Evolutionary conservation across 495 filamentous ascomycete genomes (phyloP).

Genomic region (Neurospora sp.): DNA sequence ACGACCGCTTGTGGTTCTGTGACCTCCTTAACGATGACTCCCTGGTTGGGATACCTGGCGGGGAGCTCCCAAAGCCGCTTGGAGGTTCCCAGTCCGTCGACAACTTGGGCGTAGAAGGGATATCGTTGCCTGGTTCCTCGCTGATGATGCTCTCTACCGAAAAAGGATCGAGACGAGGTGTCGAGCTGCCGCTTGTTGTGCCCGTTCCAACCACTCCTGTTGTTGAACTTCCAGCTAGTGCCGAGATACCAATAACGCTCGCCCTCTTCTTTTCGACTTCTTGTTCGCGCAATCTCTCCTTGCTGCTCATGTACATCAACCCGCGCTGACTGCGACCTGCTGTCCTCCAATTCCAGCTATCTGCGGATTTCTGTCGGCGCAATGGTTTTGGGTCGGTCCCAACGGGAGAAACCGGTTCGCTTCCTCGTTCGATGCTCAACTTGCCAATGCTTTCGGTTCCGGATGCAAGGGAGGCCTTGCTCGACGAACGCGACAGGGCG

Average conservation of each 20-base stretch:
- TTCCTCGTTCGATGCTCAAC: slow-evolving; percentile 45
- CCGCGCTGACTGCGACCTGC: slow-evolving; percentile 36
- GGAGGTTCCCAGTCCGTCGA: background rate
- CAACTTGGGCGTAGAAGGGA: slow-evolving; percentile 11
- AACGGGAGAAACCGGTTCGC: slow-evolving; percentile 22
- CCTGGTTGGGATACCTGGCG: slow-evolving; percentile 50
- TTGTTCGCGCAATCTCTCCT: slow-evolving; percentile 43
- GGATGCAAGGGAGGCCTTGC: slow-evolving; percentile 39
- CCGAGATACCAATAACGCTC: slow-evolving; percentile 22
- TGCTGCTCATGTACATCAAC: slow-evolving; percentile 53
- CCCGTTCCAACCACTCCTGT: slow-evolving; percentile 4
- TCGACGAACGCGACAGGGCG: slow-evolving; percentile 39
- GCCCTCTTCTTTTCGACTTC: slow-evolving; percentile 39
- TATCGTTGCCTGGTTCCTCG: slow-evolving; percentile 35
- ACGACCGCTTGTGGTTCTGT: slow-evolving; percentile 29
- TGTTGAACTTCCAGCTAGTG: slow-evolving; percentile 21
- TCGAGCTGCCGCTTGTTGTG: slow-evolving; percentile 13
- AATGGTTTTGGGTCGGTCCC: slow-evolving; percentile 24
- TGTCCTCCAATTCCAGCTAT: slow-evolving; percentile 46
- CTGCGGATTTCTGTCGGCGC: slow-evolving; percentile 36
- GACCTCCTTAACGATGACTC: slow-evolving; percentile 60
- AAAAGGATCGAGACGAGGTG: slow-evolving; percentile 33
- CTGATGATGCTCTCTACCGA: slow-evolving; percentile 43
- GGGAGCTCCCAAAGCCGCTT: slow-evolving; percentile 3
- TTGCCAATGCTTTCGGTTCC: slow-evolving; percentile 50